Percentiles rank a stretch among this genome's conserved stretches.
These are phyloP conservation scores for Fusarium proliferatum DNA, from an alignment of 2,329 filamentous ascomycete genomes.

Conservation along the genomic window DNA sequence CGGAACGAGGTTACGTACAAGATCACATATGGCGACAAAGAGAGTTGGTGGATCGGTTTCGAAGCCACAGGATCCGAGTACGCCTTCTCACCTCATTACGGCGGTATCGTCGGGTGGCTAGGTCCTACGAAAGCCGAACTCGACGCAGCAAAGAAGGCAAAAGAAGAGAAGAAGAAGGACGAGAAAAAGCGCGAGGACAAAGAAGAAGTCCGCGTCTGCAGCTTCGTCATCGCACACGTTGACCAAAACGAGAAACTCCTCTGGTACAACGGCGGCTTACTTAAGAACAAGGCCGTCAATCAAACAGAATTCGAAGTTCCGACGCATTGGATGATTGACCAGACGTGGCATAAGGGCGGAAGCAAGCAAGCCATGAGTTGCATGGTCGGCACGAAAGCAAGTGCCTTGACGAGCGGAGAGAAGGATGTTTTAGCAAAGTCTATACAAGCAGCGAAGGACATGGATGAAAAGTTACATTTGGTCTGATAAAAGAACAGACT, in stretches of 20 bases:
- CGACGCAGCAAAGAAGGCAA: not conserved
- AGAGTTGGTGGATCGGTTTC: constrained; percentile 59
- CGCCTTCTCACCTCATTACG: constrained; percentile 56
- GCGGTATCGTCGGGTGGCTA: constrained; percentile 53
- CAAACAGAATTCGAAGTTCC: constrained; percentile 50
- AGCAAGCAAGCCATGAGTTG: constrained; percentile 52
- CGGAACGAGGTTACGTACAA: constrained; percentile 55
- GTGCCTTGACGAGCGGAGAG: constrained; percentile 6
- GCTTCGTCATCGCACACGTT: constrained; percentile 56
- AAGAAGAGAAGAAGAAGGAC: not conserved
- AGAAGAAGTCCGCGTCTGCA: constrained; percentile 49
- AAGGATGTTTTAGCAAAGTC: constrained; percentile 1
- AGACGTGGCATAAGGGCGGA: constrained; percentile 50
- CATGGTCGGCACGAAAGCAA: constrained; percentile 45
- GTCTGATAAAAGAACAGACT: not conserved
- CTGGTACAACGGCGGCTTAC: constrained; percentile 57
- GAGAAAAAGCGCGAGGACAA: not conserved
- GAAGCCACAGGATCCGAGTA: constrained; percentile 54
- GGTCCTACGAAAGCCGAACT: not conserved
- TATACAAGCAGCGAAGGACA: constrained; percentile 22
- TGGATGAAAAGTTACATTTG: constrained; percentile 18
- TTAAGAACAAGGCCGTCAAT: constrained; percentile 53
- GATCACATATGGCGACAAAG: constrained; percentile 58
- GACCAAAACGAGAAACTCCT: constrained; percentile 52
- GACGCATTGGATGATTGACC: constrained; percentile 55